Conservation (phyloP, 805 yeast species). For the Wickerhamiella parazyma region DNA sequence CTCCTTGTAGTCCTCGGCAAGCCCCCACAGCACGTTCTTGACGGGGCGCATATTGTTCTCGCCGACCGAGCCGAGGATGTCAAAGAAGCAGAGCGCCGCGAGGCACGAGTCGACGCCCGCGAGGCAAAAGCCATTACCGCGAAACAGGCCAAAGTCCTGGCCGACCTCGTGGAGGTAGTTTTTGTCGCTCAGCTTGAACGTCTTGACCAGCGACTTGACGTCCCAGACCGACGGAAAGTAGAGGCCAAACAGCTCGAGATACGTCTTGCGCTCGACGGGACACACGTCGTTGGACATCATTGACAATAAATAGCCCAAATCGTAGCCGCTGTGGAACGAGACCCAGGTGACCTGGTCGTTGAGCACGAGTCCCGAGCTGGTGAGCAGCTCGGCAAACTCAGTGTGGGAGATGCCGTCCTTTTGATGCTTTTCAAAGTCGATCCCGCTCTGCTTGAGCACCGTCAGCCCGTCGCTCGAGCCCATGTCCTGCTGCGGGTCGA, state of each 20-base stretch:
- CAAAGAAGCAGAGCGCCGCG: constrained; percentile 32
- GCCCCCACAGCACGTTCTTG: constrained; percentile 28
- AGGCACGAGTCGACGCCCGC: constrained; percentile 35
- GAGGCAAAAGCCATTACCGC: constrained; percentile 27
- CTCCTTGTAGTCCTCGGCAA: constrained; percentile 21
- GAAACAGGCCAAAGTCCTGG: constrained; percentile 30
- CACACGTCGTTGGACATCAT: constrained; percentile 59
- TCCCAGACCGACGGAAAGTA: constrained; percentile 79
- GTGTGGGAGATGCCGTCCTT: constrained; percentile 64
- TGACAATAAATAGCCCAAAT: constrained; percentile 76
- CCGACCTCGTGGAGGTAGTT: constrained; percentile 28
- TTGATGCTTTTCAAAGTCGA: constrained; percentile 64
- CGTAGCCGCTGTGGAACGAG: constrained; percentile 89
- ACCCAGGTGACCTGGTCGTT: constrained; percentile 68
- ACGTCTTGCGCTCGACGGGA: constrained; percentile 72
- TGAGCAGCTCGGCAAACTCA: constrained; percentile 71
- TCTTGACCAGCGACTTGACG: constrained; percentile 40
- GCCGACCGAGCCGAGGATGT: constrained; percentile 26
- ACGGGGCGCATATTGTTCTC: constrained; percentile 21
- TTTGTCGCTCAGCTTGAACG: constrained; percentile 26
- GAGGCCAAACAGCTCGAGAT: constrained; percentile 50
- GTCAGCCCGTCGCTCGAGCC: constrained; percentile 74
- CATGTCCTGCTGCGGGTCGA: constrained; percentile 66
- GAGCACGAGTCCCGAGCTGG: constrained; percentile 73
- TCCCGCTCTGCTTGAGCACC: constrained; percentile 64